Conservation (phyloP, 2,329 filamentous ascomycete species). For the Hypoxylon sp. region DNA sequence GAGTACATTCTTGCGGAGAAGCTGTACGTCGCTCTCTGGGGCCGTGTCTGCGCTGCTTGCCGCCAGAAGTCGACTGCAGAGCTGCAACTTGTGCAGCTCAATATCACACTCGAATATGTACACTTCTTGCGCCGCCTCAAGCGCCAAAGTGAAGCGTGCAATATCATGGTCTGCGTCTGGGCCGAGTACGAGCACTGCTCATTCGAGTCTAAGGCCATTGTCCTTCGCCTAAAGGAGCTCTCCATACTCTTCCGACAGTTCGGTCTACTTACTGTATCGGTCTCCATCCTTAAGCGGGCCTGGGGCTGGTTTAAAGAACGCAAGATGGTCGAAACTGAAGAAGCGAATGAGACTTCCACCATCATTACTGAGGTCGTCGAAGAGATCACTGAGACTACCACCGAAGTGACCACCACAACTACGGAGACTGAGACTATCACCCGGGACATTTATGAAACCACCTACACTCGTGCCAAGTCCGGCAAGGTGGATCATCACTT, state of each 20-base stretch:
- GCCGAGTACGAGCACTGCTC: conserved; percentile 50
- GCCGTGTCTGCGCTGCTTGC: conserved; percentile 47
- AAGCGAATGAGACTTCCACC: conserved; percentile 46
- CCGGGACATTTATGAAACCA: conserved; percentile 49
- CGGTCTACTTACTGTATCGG: conserved; percentile 47
- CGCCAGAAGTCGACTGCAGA: conserved; percentile 44
- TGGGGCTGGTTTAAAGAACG: conserved; percentile 51
- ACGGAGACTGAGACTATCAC: conserved; percentile 47
- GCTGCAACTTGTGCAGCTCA: conserved; percentile 49
- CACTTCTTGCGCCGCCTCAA: conserved; percentile 45
- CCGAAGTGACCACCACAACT: conserved; percentile 47
- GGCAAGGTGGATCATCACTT: conserved; percentile 46
- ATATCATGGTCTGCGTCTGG: conserved; percentile 52
- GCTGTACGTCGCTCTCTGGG: conserved; percentile 52
- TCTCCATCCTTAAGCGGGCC: conserved; percentile 49
- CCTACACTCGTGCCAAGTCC: conserved; percentile 48
- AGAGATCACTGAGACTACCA: conserved; percentile 48
- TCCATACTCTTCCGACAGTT: conserved; percentile 46
- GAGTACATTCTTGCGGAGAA: conserved; percentile 49
- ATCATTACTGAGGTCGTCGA: conserved; percentile 52
- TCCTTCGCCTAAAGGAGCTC: conserved; percentile 49
- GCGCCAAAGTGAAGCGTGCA: conserved; percentile 49
- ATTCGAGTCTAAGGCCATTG: conserved; percentile 45
- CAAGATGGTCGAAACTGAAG: conserved; percentile 45
- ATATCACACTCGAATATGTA: conserved; percentile 50